Evolutionary conservation across 1,284 basidiomycete genomes (phyloP).

Genomic region (Cutaneotrichosporon sp.): DNA sequence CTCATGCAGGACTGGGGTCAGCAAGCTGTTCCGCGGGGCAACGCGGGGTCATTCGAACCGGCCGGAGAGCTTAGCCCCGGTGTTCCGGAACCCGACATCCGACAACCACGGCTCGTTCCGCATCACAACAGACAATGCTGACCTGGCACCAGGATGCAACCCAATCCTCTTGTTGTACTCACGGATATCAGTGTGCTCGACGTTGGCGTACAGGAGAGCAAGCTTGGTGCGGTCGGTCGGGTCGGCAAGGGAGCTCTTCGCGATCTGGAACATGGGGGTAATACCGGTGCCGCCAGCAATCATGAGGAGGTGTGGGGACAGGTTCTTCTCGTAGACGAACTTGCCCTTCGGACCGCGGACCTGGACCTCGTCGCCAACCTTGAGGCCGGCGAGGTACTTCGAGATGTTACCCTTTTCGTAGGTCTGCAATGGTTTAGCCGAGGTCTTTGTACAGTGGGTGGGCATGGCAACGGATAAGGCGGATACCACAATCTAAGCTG

Average conservation of each 20-base stretch:
- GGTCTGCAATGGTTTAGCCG: slow-evolving; percentile 54
- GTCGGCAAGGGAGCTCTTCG: slow-evolving; percentile 78
- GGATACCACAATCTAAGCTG: too few relatives aligned
- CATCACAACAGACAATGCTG: neutral
- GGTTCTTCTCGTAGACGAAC: slow-evolving; percentile 69
- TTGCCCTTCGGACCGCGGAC: slow-evolving; percentile 96
- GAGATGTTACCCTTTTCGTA: slow-evolving; percentile 99
- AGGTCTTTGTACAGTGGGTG: too few relatives aligned
- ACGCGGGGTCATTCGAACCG: too few relatives aligned
- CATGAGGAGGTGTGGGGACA: slow-evolving; percentile 82
- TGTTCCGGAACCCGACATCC: too few relatives aligned
- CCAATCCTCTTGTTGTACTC: slow-evolving; percentile 9
- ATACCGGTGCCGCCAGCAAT: slow-evolving; percentile 93
- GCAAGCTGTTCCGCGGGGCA: too few relatives aligned
- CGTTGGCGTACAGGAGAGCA: slow-evolving; percentile 93
- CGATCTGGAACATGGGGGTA: slow-evolving; percentile 97
- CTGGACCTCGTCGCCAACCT: slow-evolving; percentile 76
- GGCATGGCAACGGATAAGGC: too few relatives aligned
- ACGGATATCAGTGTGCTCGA: slow-evolving; percentile 76
- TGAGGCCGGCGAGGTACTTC: slow-evolving; percentile 70
- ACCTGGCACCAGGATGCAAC: neutral
- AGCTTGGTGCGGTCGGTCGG: slow-evolving; percentile 75
- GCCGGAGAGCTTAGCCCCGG: too few relatives aligned
- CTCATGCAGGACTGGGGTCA: slow-evolving; percentile 62
- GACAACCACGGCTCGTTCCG: too few relatives aligned